phyloP scores from a whole-genome alignment of 192 early-diverging fungal species.

The Allomyces arbusculus region DNA sequence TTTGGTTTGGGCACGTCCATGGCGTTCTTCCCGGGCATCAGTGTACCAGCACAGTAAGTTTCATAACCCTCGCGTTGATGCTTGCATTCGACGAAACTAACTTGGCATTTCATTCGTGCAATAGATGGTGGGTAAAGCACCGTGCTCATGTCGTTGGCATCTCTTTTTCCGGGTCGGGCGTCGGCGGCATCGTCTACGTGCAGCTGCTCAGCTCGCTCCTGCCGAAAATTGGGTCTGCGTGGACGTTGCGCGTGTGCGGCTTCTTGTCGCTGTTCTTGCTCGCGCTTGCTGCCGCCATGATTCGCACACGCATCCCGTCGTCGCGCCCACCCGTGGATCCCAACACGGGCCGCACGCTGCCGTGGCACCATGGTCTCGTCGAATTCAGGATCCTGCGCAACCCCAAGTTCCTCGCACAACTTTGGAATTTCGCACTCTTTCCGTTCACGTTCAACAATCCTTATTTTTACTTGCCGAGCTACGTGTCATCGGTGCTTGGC shows the following conservation, averaged over 20 bases:
- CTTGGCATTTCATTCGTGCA: constrained; percentile 8
- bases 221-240: constrained; percentile 23
- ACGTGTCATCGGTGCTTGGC: background rate
- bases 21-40: background rate
- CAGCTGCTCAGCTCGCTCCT: constrained; percentile 35
- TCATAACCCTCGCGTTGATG: constrained; percentile 13
- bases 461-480: background rate
- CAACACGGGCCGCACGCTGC: constrained; percentile 1
- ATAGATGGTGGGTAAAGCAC: constrained; percentile 27
- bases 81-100: constrained; percentile 17
- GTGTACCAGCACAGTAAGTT: background rate
- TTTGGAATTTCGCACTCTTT: background rate
- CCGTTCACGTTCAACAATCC: background rate
- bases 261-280: constrained; percentile 10
- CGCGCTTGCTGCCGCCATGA: background rate
- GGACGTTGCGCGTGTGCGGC: constrained; percentile 40
- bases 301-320: background rate
- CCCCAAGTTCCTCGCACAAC: background rate
- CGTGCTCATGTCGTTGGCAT: constrained; percentile 32
- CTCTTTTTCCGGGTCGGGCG: constrained; percentile 37
- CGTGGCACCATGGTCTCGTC: constrained; percentile 12
- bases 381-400: constrained; percentile 5
- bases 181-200: constrained; percentile 46
- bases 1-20: constrained; percentile 19
- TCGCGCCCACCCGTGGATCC: no score